Evolutionary conservation across 345 rosid species (phyloP).

Genomic region (Kernera saxatilis): DNA sequence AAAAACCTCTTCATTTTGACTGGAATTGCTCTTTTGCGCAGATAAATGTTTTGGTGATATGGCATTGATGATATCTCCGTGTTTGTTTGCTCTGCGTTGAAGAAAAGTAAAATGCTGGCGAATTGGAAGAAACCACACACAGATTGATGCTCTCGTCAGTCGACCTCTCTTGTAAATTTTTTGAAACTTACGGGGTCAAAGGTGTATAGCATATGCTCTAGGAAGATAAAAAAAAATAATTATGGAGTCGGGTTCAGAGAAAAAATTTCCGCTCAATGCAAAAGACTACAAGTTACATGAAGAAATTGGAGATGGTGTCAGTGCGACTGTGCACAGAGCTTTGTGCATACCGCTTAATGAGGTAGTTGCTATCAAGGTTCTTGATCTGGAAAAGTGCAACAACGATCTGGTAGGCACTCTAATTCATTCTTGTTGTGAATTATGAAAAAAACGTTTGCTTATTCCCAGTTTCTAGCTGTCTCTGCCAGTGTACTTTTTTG

Average conservation of each 20-base stretch:
- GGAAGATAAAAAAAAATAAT: conserved; percentile 9
- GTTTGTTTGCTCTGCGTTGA: conserved; percentile 27
- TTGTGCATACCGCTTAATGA: conserved; percentile 87
- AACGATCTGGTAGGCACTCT: conserved; percentile 63
- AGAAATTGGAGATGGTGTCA: conserved; percentile 98
- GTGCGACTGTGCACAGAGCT: conserved; percentile 86
- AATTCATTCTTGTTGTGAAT: not conserved
- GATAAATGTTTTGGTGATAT: conserved; percentile 10
- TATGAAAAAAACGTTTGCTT: not conserved
- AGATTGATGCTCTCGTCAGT: conserved; percentile 26
- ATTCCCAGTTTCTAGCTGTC: conserved; percentile 2
- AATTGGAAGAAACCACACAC: conserved; percentile 63
- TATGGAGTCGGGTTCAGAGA: conserved; percentile 63
- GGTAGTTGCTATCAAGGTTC: conserved; percentile 89
- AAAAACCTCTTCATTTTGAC: conserved; percentile 6
- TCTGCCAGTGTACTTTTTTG: conserved; percentile 2
- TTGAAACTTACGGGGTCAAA: conserved; percentile 29
- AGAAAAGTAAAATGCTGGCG: conserved; percentile 47
- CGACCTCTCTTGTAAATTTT: conserved; percentile 27
- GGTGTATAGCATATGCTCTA: conserved; percentile 40
- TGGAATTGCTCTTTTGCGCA: not conserved
- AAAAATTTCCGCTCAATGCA: conserved; percentile 64
- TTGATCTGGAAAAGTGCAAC: conserved; percentile 95
- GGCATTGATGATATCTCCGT: conserved; percentile 30
- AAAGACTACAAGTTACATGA: conserved; percentile 78